Conservation (phyloP, 192 early-diverging fungal species). For the Dispira parvispora region DNA sequence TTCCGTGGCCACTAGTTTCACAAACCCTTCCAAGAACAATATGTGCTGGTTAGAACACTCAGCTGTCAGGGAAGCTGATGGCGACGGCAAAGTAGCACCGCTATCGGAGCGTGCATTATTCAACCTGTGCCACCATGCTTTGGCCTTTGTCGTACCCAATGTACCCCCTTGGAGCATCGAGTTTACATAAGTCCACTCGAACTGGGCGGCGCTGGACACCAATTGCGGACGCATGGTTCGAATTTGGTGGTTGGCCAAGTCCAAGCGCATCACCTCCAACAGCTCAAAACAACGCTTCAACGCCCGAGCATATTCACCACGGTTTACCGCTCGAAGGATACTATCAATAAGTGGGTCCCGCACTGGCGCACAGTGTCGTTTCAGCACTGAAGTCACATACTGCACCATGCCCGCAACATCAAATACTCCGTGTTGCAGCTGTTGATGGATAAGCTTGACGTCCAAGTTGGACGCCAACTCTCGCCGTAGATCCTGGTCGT, state of each 20-base stretch:
- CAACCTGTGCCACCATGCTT: constrained; percentile 8
- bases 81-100: not conserved
- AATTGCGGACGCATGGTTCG: constrained; percentile 11
- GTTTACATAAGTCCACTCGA: constrained; percentile 8
- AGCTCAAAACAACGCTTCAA: constrained; percentile 54
- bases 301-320: constrained; percentile 40
- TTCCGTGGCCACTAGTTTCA: not conserved
- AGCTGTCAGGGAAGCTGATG: no score
- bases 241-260: constrained; percentile 12
- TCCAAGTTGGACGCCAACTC: constrained; percentile 34
- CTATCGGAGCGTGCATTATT: not conserved
- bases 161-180: not conserved
- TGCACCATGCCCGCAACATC: constrained; percentile 35
- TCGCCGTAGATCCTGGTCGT: constrained; percentile 19
- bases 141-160: not conserved
- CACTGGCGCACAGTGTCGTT: constrained; percentile 47
- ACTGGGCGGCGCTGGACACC: not conserved
- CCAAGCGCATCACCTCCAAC: constrained; percentile 9
- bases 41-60: not conserved
- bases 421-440: constrained; percentile 49
- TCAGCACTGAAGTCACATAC: constrained; percentile 43
- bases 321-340: constrained; percentile 34
- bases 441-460: constrained; percentile 34
- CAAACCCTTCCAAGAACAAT: constrained; percentile 5
- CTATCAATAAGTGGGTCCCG: constrained; percentile 43